Conservation (phyloP, 345 rosid genomes). For the Punica granatum region DNA sequence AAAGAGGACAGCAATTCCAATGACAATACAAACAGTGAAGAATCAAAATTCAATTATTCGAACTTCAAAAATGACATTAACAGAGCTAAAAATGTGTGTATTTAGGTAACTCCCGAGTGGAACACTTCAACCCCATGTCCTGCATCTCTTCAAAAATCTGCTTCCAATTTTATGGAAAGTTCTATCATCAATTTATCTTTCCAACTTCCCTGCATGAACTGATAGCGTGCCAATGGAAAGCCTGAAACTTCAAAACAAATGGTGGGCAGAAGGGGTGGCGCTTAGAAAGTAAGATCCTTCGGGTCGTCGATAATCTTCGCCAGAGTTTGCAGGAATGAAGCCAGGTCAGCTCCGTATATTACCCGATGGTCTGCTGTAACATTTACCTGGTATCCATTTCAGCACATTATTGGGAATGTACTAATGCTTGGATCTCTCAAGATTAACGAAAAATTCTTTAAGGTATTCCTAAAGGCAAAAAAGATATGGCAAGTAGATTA, state of each 20-base stretch:
- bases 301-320: constrained; percentile 84
- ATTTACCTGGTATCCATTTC: constrained; percentile 51
- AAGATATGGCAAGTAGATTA: constrained; percentile 15
- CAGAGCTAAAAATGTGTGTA: background rate
- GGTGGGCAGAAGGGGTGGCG: background rate
- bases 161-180: constrained; percentile 4
- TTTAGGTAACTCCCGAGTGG: background rate
- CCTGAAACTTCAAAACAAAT: constrained; percentile 4
- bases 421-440: background rate
- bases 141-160: constrained; percentile 11
- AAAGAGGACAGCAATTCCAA: background rate
- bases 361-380: constrained; percentile 93
- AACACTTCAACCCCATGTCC: background rate
- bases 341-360: constrained; percentile 91
- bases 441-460: background rate
- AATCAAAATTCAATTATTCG: background rate
- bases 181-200: background rate
- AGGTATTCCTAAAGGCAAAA: background rate
- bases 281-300: constrained; percentile 73
- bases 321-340: constrained; percentile 85
- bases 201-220: background rate
- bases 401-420: background rate
- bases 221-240: background rate
- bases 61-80: background rate
- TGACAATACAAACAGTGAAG: background rate